A percentile compares a stretch with the other conserved stretches of the same genome.
These are phyloP conservation scores for Monilinia vaccinii-corymbosi DNA, from an alignment of 2,329 filamentous ascomycete genomes.

Conservation along the genomic window DNA sequence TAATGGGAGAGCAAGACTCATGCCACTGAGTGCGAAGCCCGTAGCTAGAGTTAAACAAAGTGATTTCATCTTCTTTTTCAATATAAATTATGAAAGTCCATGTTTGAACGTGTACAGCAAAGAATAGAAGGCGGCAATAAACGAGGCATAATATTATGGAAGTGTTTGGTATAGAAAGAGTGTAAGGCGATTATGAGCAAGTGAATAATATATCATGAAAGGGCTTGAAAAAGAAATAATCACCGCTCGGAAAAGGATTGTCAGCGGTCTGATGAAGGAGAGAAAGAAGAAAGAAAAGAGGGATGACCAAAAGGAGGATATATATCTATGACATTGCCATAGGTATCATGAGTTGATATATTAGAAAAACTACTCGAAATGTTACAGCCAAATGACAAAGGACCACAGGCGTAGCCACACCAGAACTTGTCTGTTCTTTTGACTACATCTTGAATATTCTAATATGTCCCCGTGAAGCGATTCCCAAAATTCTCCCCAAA, in stretches of 20 bases:
- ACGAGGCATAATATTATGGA: background rate
- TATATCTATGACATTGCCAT: background rate
- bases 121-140: background rate
- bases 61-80: slow-evolving; percentile 5
- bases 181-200: background rate
- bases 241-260: background rate
- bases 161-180: background rate
- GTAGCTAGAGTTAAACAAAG: slow-evolving; percentile 2
- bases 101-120: background rate
- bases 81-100: background rate
- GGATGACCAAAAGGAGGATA: background rate
- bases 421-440: background rate
- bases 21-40: slow-evolving; percentile 7
- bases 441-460: background rate
- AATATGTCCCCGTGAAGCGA: background rate
- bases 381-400: background rate
- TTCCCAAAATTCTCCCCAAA: background rate
- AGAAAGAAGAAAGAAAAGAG: background rate
- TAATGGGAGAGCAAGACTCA: slow-evolving; percentile 5
- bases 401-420: background rate
- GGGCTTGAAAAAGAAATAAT: background rate
- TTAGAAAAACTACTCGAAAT: background rate
- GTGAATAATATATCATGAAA: background rate
- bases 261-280: background rate
- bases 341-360: background rate